These are phyloP conservation scores for Paecilomyces sp. DNA, from an alignment of 2,329 filamentous ascomycete genomes.

Conservation along the genomic window DNA sequence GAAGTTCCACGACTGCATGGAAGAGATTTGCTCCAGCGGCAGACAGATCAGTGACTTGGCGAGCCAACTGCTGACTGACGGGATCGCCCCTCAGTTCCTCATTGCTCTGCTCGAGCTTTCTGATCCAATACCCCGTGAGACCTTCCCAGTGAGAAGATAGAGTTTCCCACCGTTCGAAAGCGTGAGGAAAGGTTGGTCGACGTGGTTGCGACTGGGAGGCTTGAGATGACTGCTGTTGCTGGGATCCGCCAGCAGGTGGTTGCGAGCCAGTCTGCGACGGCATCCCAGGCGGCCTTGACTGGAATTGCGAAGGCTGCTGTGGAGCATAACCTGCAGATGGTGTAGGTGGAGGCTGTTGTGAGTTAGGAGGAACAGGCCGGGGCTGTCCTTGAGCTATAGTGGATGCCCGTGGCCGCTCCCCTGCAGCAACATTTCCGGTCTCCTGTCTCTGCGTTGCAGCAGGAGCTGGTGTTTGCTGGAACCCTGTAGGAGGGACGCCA, in stretches of 20 bases:
- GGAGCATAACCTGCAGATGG: conserved; percentile 7
- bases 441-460: conserved; percentile 5
- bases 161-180: conserved; percentile 96
- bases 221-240: conserved; percentile 6
- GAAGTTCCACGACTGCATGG: conserved; percentile 92
- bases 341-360: conserved; percentile 10
- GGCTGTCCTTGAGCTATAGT: conserved; percentile 12
- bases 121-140: conserved; percentile 94
- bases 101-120: conserved; percentile 81
- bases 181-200: conserved; percentile 79
- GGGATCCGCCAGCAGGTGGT: conserved; percentile 11
- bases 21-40: conserved; percentile 95
- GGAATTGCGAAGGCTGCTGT: conserved; percentile 7
- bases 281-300: conserved; percentile 6
- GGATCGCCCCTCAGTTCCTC: conserved; percentile 77
- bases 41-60: conserved; percentile 94
- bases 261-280: conserved; percentile 14
- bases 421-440: conserved; percentile 6
- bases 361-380: conserved; percentile 8
- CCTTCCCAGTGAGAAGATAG: conserved; percentile 98
- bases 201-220: conserved; percentile 23
- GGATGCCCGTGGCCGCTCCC: conserved; percentile 6
- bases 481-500: conserved; percentile 4
- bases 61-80: conserved; percentile 77
- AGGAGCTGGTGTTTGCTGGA: not conserved